phyloP scores from a whole-genome alignment of 1,284 basidiomycete genomes.

The Leccinum subrobustum region DNA sequence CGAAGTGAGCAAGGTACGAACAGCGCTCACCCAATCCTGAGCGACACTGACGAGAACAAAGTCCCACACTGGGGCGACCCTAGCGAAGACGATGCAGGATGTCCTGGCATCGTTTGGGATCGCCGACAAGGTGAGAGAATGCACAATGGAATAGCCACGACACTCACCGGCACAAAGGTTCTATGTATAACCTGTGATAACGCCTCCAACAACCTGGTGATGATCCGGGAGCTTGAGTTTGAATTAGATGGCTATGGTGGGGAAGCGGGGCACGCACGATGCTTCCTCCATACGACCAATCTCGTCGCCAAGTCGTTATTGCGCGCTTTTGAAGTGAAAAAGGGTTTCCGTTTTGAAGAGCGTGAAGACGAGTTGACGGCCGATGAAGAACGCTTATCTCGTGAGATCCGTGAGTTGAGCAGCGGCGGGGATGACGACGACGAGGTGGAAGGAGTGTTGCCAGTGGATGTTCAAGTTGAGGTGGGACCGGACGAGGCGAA shows the following conservation, averaged over 20 bases:
- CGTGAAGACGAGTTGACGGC: background rate
- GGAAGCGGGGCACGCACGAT: background rate
- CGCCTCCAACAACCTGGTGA: background rate
- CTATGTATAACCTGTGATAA: background rate
- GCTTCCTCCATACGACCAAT: background rate
- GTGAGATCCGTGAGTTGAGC: background rate
- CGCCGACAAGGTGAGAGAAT: background rate
- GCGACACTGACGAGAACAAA: background rate
- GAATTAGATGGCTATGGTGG: background rate
- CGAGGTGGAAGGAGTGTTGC: background rate
- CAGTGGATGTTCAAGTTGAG: background rate
- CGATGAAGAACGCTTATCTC: background rate
- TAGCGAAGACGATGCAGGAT: background rate
- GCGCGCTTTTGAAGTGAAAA: background rate
- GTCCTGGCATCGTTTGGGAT: background rate
- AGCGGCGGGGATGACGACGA: background rate
- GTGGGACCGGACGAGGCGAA: background rate
- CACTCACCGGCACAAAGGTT: background rate
- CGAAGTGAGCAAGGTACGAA: background rate
- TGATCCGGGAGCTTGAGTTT: background rate
- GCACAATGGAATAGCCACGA: background rate
- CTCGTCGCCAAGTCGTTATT: background rate
- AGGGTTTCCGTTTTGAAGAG: background rate
- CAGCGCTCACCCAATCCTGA: background rate
- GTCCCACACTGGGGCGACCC: background rate